Evolutionary conservation across 495 filamentous ascomycete species (phyloP), one percentile per base, ranked within the genome.

Genomic region (Lichenothelia convexa): DNA sequence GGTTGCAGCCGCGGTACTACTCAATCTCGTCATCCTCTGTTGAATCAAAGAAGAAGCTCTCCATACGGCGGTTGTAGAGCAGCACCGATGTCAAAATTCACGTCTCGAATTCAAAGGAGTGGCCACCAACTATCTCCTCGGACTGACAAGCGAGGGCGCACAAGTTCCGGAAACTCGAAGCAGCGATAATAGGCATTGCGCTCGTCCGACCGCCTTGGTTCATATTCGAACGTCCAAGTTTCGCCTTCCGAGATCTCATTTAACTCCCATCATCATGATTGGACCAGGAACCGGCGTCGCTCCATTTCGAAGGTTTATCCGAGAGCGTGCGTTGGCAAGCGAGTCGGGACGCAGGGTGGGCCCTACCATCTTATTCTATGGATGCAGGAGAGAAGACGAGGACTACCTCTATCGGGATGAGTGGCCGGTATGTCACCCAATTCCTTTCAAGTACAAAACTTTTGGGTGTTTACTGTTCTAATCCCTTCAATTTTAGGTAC

Each of bases 191-290:
- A n/a, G n/a, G n/a, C n/a, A n/a, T n/a, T n/a, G n/a, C n/a, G n/a
- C n/a, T n/a, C n/a, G n/a, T n/a, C 29, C 24, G 24, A 27, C 24
- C 7, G 24, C 24, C 7, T 13, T 27, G 7, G 13, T 27, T 13
- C 24, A 27, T 27, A 13, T 27, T 13, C 24, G 24, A 8, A 7
- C 8, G 8, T 27, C 24, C 13, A 41, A 24, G 19, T 86, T 86
- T 64, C 74, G 74, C 37, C 67, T 78, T 0, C 78, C 78, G 0
- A 39, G 49, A 3, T 67, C 73, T 43, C 52, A 67, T 3, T 62
- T 64, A 32, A 67, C 68, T 0, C 80, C 80, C 0, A 57, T 83
- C 42, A 70, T 56, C n/a, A 43, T 50, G 40, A 31, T 51, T 30
- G 40, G 39, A 4, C 44, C 50, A 2, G 50, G 52, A 18, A 51